phyloP scores from a whole-genome alignment of 2,329 filamentous ascomycete species.

The Microsporum audouinii region DNA sequence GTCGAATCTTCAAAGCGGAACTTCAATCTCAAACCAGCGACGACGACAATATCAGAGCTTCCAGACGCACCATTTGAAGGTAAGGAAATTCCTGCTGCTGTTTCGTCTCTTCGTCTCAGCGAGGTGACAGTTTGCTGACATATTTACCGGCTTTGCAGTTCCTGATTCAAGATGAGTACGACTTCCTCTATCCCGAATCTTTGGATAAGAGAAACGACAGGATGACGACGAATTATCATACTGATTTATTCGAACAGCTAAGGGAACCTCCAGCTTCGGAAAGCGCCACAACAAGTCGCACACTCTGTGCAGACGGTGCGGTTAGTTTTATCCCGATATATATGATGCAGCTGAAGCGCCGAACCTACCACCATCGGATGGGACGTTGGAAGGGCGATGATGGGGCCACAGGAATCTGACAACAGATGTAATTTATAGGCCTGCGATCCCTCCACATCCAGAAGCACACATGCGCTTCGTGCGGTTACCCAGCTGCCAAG shows the following conservation, averaged over 20 bases:
- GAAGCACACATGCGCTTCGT: constrained; percentile 94
- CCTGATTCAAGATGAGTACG: constrained; percentile 51
- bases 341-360: constrained; percentile 5
- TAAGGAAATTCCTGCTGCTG: constrained; percentile 18
- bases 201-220: not conserved
- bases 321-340: constrained; percentile 47
- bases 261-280: constrained; percentile 61
- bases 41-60: constrained; percentile 36
- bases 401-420: not conserved
- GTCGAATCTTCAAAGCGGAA: constrained; percentile 25
- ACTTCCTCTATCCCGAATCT: constrained; percentile 22
- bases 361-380: constrained; percentile 13
- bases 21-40: constrained; percentile 33
- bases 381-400: not conserved
- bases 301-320: constrained; percentile 96
- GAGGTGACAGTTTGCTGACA: not conserved
- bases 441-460: constrained; percentile 97
- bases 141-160: constrained; percentile 20
- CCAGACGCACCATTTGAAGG: constrained; percentile 33
- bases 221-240: constrained; percentile 17
- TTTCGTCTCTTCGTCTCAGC: not conserved
- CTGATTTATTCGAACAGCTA: constrained; percentile 46
- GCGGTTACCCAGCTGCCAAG: constrained; percentile 96
- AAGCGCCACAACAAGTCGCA: constrained; percentile 97
- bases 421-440: constrained; percentile 42